Evolutionary conservation across 208 protist genomes (phyloP).

Genomic region (Crithidia bombi): DNA sequence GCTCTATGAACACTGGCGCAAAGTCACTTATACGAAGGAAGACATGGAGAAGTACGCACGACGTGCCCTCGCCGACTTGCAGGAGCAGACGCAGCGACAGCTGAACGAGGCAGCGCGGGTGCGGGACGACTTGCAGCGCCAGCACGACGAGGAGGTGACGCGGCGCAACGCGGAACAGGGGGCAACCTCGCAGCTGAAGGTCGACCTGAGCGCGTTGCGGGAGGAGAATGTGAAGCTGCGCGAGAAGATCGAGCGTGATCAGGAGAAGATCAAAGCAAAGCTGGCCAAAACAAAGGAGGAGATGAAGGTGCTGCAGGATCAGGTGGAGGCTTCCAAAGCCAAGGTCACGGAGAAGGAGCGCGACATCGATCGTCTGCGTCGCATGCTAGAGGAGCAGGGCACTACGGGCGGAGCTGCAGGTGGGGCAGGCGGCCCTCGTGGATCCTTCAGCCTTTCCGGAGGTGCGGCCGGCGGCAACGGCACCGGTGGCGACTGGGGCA

Average conservation of each 20-base stretch:
- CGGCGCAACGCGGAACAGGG: slow-evolving; percentile 70
- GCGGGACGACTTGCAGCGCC: slow-evolving; percentile 68
- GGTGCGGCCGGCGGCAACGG: background rate
- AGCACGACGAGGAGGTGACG: slow-evolving; percentile 74
- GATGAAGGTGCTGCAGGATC: slow-evolving; percentile 72
- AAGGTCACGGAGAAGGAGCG: slow-evolving; percentile 72
- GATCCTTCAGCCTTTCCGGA: slow-evolving; percentile 13
- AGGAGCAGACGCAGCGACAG: slow-evolving; percentile 79
- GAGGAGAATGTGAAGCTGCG: slow-evolving; percentile 89
- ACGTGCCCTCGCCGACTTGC: slow-evolving; percentile 56
- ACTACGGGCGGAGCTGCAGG: background rate
- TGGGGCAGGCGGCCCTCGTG: slow-evolving; percentile 13
- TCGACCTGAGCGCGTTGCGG: slow-evolving; percentile 71
- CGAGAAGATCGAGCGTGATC: slow-evolving; percentile 91
- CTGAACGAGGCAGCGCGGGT: slow-evolving; percentile 65
- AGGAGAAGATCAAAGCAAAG: slow-evolving; percentile 92
- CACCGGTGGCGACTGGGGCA: slow-evolving; percentile 15
- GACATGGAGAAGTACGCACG: slow-evolving; percentile 89
- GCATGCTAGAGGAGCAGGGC: slow-evolving; percentile 77
- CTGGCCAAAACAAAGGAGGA: slow-evolving; percentile 83
- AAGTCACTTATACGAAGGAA: slow-evolving; percentile 83
- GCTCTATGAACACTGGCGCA: slow-evolving; percentile 78
- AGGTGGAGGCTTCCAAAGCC: slow-evolving; percentile 62
- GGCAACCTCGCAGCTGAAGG: slow-evolving; percentile 76
- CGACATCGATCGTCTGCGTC: slow-evolving; percentile 78